These are phyloP conservation scores for Tetracentron sinense DNA, from an alignment of 164 flowering plant genomes.

Conservation along the genomic window DNA sequence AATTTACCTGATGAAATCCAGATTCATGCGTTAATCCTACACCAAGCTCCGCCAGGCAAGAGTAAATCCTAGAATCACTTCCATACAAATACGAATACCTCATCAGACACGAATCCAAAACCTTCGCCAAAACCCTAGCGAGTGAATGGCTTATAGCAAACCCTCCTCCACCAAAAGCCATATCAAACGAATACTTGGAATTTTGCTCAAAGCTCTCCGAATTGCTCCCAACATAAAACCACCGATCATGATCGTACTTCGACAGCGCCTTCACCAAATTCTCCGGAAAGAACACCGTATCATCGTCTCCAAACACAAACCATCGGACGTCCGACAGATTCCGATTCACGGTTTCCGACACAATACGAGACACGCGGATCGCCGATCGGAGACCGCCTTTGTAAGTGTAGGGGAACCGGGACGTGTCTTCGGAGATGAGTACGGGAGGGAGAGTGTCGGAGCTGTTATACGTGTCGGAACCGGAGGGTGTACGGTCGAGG, in stretches of 20 bases:
- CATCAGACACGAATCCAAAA: constrained; percentile 67
- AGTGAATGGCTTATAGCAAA: constrained; percentile 68
- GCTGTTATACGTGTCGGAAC: neutral
- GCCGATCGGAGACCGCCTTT: constrained; percentile 62
- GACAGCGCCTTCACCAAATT: constrained; percentile 53
- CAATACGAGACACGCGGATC: constrained; percentile 62
- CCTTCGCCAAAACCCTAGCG: constrained; percentile 56
- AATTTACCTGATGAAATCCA: constrained; percentile 92
- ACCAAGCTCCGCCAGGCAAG: constrained; percentile 91
- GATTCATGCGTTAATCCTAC: constrained; percentile 65
- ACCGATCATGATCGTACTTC: constrained; percentile 62
- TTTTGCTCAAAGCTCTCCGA: constrained; percentile 77
- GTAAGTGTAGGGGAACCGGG: constrained; percentile 62
- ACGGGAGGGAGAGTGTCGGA: constrained; percentile 36
- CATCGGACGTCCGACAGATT: constrained; percentile 46
- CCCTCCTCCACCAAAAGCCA: constrained; percentile 97
- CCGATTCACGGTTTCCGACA: constrained; percentile 43
- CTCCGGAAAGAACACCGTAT: constrained; percentile 69
- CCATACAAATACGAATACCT: constrained; percentile 78
- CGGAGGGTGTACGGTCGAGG: constrained; percentile 38
- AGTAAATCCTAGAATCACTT: constrained; percentile 64
- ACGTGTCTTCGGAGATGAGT: constrained; percentile 45
- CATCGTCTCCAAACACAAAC: constrained; percentile 92
- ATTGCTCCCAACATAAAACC: constrained; percentile 66
- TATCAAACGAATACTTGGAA: constrained; percentile 48